Base-by-base conservation (phyloP, 2,329 filamentous ascomycete species). In the Pseudocercospora musae region DNA sequence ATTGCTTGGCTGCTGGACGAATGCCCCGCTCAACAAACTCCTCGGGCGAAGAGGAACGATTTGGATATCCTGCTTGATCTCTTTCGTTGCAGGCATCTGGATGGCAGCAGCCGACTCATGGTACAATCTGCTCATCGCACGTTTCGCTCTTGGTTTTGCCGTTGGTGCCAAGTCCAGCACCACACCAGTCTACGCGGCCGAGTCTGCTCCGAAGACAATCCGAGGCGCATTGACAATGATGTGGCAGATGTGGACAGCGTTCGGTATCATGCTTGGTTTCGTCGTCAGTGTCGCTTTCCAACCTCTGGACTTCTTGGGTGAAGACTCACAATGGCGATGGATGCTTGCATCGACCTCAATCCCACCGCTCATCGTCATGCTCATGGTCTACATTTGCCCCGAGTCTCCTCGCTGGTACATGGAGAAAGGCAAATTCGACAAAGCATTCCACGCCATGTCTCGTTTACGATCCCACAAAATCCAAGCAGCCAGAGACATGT, bases 21-120 rank as follows among this genome's bases (percentile, higher is more conserved):
- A 88, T 0, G 85, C 87, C 40, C 89, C 89, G 0, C 82, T 91
- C 74, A 92, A 92, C 76, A 84, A 86, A 59, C 78, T 72, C 63
- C 88, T 91, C 65, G 90, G 89, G 11, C 85, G 89, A 54, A 82
- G 88, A 2, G 89, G 89, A 11, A 90, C 87, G 18, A 92, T 94
- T 65, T 93, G 92, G 75, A 78, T 91, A 60, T 87, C 89, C 6
- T 91, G 89, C 61, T 83, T 89, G 65, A 87, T 93, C 72, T 89
- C 88, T 0, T 80, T 82, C 13, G 61, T 81, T 1, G 79, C 84
- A 15, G 85, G 83, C 64, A 82, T 86, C 68, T 85, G 83, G 83
- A 81, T 84, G 72, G 84, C 85, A 0, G 89, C 91, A 66, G 85
- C 87, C 58, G 85, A 89, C 64, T 87, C 83, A 0, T 94, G 90